These are phyloP conservation scores for Zarea fungicola DNA, from an alignment of 2,329 filamentous ascomycete species.

Conservation along the genomic window DNA sequence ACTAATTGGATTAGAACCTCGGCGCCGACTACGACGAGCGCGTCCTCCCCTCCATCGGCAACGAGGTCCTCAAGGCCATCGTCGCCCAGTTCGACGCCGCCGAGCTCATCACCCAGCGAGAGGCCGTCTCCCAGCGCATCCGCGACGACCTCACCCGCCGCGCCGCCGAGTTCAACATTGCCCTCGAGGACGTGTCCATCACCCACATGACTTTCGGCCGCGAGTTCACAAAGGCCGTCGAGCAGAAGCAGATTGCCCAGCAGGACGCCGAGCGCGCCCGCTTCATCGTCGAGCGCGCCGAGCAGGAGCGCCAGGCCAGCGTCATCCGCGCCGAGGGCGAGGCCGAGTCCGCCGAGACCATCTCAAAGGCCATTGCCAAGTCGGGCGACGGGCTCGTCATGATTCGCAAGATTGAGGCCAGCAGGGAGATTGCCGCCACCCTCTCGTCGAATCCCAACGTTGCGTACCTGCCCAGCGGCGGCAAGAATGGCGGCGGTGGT, in stretches of 20 bases:
- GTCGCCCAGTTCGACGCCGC: conserved; percentile 98
- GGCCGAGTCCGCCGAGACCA: conserved; percentile 92
- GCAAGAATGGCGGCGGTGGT: conserved; percentile 54
- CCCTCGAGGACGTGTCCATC: conserved; percentile 96
- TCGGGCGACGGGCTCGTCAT: conserved; percentile 87
- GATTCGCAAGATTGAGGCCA: conserved; percentile 96
- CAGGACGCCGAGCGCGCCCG: conserved; percentile 95
- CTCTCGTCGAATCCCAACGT: conserved; percentile 90
- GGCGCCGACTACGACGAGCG: conserved; percentile 98
- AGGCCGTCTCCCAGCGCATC: conserved; percentile 94
- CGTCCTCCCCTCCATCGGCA: conserved; percentile 96
- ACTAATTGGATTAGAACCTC: too few species aligned
- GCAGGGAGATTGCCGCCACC: conserved; percentile 89
- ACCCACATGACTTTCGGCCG: conserved; percentile 99
- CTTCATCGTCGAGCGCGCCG: conserved; percentile 97
- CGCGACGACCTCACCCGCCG: conserved; percentile 86
- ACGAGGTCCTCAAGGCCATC: conserved; percentile 98
- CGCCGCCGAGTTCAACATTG: conserved; percentile 96
- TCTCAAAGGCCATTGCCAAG: conserved; percentile 89
- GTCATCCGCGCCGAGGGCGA: conserved; percentile 98
- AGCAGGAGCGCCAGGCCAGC: conserved; percentile 97
- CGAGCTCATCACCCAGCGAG: conserved; percentile 97
- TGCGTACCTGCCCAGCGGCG: conserved; percentile 82
- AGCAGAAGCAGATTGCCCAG: conserved; percentile 99
- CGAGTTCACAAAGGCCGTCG: conserved; percentile 97